Base-by-base conservation (phyloP, 345 rosid species). In the Arabidopsis arenosa region DNA sequence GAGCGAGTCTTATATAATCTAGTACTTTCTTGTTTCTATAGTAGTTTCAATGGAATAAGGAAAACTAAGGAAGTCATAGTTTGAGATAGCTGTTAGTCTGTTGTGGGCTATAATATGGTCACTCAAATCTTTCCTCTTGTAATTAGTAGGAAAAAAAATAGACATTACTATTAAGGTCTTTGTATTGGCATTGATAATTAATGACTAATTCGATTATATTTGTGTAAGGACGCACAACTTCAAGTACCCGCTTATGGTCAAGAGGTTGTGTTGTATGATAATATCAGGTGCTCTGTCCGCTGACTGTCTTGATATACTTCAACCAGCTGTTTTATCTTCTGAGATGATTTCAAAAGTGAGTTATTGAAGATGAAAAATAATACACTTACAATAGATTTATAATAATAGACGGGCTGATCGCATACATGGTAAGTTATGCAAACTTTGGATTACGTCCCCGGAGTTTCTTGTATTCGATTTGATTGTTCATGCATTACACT, bases 201-300 rank as follows among this genome's bases (percentile, higher is more conserved):
- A n/a, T n/a, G n/a, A 53, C 9, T 61, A 68, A 33, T 9, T 43
- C 56, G 63, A 1, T 53, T 39, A 28, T 72, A 40, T 78, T 28
- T 55, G 61, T 66, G 35, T 67, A 74, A 93, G 98, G 84, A 72
- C 77, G 63, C 84, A 79, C 60, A 90, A 91, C 68, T 72, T 91
- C 77, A 93, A 91, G 83, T 93, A 87, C 82, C 98, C 97, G 28
- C 91, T 85, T 75, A 73, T 93, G 77, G 93, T 86, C 45, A 93
- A 85, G 81, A 87, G 97, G 79, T 81, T 91, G 80, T 87, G 88
- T 73, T 88, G 96, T 75, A 84, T 86, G 90, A 82, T 91, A 41
- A 78, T 86, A 59, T 84, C 91, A n/a, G 93, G 96, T 70, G 85
- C 84, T 64, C 82, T 70, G 52, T 59, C 87, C 11, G 76, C 85